Base-by-base conservation (phyloP, 179 eudicot genomes). In the Sideroxylon spinosum region DNA sequence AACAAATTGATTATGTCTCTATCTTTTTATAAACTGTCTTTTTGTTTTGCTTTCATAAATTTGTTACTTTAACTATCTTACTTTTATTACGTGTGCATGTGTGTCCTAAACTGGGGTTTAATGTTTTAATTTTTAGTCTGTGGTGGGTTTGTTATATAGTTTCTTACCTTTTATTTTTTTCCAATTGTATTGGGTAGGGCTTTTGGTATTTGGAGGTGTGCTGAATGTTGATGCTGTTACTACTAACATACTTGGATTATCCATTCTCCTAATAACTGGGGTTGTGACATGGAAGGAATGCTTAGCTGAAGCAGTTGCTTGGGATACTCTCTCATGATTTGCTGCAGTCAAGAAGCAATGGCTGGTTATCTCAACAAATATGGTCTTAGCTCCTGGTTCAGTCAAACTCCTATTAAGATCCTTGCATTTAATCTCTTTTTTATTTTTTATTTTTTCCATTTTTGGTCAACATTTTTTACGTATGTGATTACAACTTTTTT, bases 201-300 rank as follows among this genome's bases (percentile, higher is more conserved):
- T 95, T 2, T 95, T 97, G 98, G 79, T 95, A 29, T 93, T 92
- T 32, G 99, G 99, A 75, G 89, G 98, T 29, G 84, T 81, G 29
- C 82, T 95, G 82, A 86, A 85, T 19, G 83, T 95, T 61, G 99
- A 95, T 89, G 97, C 98, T 76, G 99, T 95, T 53, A 95, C 94
- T 55, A 98, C 98, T 63, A 98, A 98, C 52, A 94, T 95, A 56
- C 96, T 95, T 78, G 99, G 99, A 63, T 81, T 95, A 73, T 87
- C 99, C 0, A 81, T 95, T 76, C 97, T 95, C 76, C 92, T 95
- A 52, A 74, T 92, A 62, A 88, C 90, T 19, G 99, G 99, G 70
- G 99, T 95, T 80, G 96, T 95, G 67, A 93, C 99, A 81, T 95
- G 98, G 98, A 93, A 95, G 81, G 99, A 95, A 78, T 95, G 99